Base-by-base conservation (phyloP, 2,329 filamentous ascomycete genomes). In the Thielaviopsis ethacetica region DNA sequence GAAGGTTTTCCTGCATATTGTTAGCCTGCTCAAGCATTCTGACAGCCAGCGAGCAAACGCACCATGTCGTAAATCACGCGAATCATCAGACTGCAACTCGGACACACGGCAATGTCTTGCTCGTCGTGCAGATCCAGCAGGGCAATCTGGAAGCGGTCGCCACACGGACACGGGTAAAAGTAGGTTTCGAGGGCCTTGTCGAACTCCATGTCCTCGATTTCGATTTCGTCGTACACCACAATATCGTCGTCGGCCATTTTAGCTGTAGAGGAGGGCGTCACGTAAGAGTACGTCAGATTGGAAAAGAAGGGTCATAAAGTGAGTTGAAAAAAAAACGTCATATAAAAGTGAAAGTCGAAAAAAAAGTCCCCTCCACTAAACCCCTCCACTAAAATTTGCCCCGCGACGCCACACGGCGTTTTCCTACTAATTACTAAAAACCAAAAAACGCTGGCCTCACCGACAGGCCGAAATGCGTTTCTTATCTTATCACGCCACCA, bases 151-250 rank as follows among this genome's bases (percentile, higher is more conserved):
- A 98, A 98, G 62, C 88, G 82, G 74, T 98, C 93, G 75, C 93
- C 93, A 72, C 93, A 98, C 1, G 93, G 93, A 70, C 93, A 98
- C 15, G 93, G 93, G 71, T 95, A 95, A 73, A 91, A 86, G 75
- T 95, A 98, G 65, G 95, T 85, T 70, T 95, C 85, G 49, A 90
- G 79, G 3, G 78, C 77, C 53, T 83, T 75, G 71, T 96, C 90
- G 70, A 82, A 96, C 67, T 87, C 93, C 90, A 96, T 95, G 73
- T 98, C 93, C 71, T 97, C 91, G 75, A 97, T 96, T 71, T 97
- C 91, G 72, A 97, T 91, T 72, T 96, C 91, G 68, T 97, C 91
- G 76, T 96, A 97, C 70, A 95, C 88, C 65, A 85, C 83, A 60
- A 85, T 71, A 38, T 75, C 74, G 57, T 81, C 77, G 63, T 85